Conservation (phyloP, 2,329 filamentous ascomycete species). For the Pseudogymnoascus sp. region DNA sequence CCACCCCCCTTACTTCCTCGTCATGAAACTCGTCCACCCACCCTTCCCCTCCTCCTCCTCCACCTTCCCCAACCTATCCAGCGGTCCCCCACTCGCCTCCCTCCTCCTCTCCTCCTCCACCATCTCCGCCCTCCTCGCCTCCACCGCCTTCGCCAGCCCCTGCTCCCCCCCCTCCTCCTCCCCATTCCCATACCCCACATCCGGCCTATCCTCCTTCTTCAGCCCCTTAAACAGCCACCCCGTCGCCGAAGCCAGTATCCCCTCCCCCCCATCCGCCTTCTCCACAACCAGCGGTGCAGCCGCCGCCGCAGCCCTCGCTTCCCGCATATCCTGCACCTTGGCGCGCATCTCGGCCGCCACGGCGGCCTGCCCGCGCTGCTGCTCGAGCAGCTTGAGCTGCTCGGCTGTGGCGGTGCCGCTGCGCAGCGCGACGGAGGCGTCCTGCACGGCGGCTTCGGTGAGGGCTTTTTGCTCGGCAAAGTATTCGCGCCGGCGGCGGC, state of each 20-base stretch:
- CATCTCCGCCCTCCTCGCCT: background rate
- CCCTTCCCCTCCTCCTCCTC: slow-evolving; percentile 16
- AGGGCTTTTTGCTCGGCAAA: slow-evolving; percentile 41
- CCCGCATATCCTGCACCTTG: background rate
- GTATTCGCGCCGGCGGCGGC: slow-evolving; percentile 54
- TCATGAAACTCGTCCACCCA: slow-evolving; percentile 23
- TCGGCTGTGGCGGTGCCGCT: slow-evolving; percentile 39
- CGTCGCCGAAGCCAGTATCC: slow-evolving; percentile 21
- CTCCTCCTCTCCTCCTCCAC: slow-evolving; percentile 24
- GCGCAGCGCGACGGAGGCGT: slow-evolving; percentile 35
- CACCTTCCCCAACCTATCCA: slow-evolving; percentile 23
- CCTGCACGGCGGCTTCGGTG: slow-evolving; percentile 35
- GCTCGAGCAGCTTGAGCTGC: slow-evolving; percentile 41
- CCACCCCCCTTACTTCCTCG: slow-evolving; percentile 14
- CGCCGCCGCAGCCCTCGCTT: slow-evolving; percentile 9
- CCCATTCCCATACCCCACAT: slow-evolving; percentile 19
- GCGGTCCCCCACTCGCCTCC: slow-evolving; percentile 21
- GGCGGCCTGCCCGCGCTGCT: slow-evolving; percentile 54
- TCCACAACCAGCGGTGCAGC: slow-evolving; percentile 12
- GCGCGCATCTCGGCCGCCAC: background rate
- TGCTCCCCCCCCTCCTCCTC: slow-evolving; percentile 16
- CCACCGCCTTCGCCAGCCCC: background rate
- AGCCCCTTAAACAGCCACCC: slow-evolving; percentile 27
- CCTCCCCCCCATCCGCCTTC: slow-evolving; percentile 25
- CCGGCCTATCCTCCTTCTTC: slow-evolving; percentile 26